phyloP scores from a whole-genome alignment of 2,329 filamentous ascomycete species.

The Penicillium palitans region DNA sequence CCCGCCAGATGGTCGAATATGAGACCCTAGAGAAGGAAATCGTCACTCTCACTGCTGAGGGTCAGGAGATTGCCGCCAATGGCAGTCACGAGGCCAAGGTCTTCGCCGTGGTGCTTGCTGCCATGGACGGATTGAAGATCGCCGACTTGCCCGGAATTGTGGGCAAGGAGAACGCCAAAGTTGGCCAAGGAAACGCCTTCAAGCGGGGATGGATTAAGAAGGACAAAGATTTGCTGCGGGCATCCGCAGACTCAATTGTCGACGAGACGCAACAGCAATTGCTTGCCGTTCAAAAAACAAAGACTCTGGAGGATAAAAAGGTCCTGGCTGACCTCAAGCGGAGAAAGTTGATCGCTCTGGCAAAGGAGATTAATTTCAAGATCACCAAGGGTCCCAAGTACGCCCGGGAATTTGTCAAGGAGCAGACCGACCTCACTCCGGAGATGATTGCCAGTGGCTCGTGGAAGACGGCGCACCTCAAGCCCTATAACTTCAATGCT shows the following conservation, averaged over 20 bases:
- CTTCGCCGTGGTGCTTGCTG: conserved; percentile 70
- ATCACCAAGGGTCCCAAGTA: conserved; percentile 85
- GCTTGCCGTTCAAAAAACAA: conserved; percentile 67
- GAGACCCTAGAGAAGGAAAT: conserved; percentile 80
- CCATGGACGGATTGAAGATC: conserved; percentile 79
- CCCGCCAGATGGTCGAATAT: conserved; percentile 83
- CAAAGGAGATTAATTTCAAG: conserved; percentile 83
- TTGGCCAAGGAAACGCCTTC: conserved; percentile 95
- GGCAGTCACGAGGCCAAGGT: conserved; percentile 82
- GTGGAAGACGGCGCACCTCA: conserved; percentile 92
- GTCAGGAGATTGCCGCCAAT: conserved; percentile 68
- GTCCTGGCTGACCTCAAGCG: conserved; percentile 81
- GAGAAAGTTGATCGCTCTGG: conserved; percentile 80
- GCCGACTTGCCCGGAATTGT: conserved; percentile 60
- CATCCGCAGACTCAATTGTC: conserved; percentile 67
- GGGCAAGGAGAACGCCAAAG: conserved; percentile 52
- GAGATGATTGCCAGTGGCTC: conserved; percentile 85
- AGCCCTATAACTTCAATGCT: conserved; percentile 76
- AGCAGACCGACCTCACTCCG: conserved; percentile 91
- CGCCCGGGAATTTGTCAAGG: conserved; percentile 81
- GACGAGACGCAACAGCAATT: conserved; percentile 79
- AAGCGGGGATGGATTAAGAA: conserved; percentile 70
- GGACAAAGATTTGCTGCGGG: conserved; percentile 57
- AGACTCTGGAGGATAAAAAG: conserved; percentile 71
- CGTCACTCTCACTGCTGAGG: conserved; percentile 72